A percentile compares a stretch with the other conserved stretches of the same genome.
phyloP scores from a whole-genome alignment of 805 yeast species.

The Nakazawaea sp. region DNA sequence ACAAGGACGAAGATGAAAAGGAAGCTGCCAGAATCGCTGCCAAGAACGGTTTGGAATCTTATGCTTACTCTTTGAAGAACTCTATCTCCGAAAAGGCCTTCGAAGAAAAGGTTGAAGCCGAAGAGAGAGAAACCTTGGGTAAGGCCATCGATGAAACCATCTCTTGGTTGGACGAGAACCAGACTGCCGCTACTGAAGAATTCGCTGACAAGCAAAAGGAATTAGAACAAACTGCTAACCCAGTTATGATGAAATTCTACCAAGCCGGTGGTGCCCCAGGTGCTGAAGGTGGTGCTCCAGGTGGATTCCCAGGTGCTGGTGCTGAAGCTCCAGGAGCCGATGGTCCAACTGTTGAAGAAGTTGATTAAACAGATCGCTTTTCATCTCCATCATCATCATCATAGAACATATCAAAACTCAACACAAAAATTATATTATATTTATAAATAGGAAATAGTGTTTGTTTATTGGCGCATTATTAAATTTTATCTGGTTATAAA shows the following conservation, averaged over 20 bases:
- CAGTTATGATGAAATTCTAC: constrained; percentile 95
- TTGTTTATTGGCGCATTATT: background rate
- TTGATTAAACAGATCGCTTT: constrained; percentile 41
- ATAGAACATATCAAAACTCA: background rate
- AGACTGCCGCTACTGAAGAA: constrained; percentile 90
- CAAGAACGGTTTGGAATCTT: constrained; percentile 93
- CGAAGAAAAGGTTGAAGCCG: constrained; percentile 63
- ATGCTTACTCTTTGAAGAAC: constrained; percentile 88
- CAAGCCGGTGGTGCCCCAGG: constrained; percentile 88
- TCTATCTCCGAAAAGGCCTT: constrained; percentile 67
- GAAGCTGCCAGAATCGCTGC: constrained; percentile 90
- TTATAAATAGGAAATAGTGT: background rate
- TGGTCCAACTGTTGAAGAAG: constrained; percentile 57
- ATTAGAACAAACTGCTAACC: constrained; percentile 91
- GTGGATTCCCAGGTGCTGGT: constrained; percentile 54
- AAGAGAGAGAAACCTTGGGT: constrained; percentile 48
- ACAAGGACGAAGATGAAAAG: constrained; percentile 92
- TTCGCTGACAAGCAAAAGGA: constrained; percentile 91
- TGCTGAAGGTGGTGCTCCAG: constrained; percentile 53
- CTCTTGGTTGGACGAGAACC: constrained; percentile 89
- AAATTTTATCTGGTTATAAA: constrained; percentile 8
- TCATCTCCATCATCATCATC: no score
- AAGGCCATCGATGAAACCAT: constrained; percentile 83
- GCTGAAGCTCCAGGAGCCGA: constrained; percentile 48
- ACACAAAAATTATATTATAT: no score